A percentile compares a stretch with the other conserved stretches of the same genome.
Evolutionary conservation across 148 eudicot species (phyloP).

Genomic region (Polygonum aviculare): DNA sequence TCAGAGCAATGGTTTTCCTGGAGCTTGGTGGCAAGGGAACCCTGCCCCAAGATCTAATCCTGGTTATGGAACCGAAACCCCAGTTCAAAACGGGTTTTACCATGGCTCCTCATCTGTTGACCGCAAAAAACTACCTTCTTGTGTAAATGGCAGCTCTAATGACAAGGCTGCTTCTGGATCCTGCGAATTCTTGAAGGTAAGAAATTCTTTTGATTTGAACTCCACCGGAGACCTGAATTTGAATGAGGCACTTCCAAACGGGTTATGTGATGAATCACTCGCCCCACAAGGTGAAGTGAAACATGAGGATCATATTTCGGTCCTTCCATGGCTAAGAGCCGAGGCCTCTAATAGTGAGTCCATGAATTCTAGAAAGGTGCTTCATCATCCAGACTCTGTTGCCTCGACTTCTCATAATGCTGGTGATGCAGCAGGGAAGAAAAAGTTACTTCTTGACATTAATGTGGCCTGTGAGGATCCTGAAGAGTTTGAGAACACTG

Average conservation of each 20-base stretch:
- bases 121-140: slow-evolving; percentile 23
- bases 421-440: slow-evolving; percentile 8
- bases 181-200: not conserved
- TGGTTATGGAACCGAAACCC: slow-evolving; percentile 20
- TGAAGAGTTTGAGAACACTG: slow-evolving; percentile 8
- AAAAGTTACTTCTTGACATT: slow-evolving; percentile 17
- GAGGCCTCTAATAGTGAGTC: slow-evolving; percentile 24
- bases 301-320: slow-evolving; percentile 23
- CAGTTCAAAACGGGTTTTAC: slow-evolving; percentile 34
- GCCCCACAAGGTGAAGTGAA: slow-evolving; percentile 14
- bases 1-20: slow-evolving; percentile 30
- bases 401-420: slow-evolving; percentile 19
- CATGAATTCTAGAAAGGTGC: slow-evolving; percentile 17
- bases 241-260: slow-evolving; percentile 38
- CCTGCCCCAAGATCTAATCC: no score
- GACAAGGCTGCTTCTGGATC: slow-evolving; percentile 15
- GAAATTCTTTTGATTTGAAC: slow-evolving; percentile 25
- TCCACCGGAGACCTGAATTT: slow-evolving; percentile 41
- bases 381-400: slow-evolving; percentile 14
- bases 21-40: slow-evolving; percentile 29
- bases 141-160: slow-evolving; percentile 28
- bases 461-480: slow-evolving; percentile 41
- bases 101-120: slow-evolving; percentile 38
- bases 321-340: slow-evolving; percentile 62
- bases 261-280: slow-evolving; percentile 16